phyloP scores from a whole-genome alignment of 768 basidiomycete genomes.

The Rhodotorula paludigena region DNA sequence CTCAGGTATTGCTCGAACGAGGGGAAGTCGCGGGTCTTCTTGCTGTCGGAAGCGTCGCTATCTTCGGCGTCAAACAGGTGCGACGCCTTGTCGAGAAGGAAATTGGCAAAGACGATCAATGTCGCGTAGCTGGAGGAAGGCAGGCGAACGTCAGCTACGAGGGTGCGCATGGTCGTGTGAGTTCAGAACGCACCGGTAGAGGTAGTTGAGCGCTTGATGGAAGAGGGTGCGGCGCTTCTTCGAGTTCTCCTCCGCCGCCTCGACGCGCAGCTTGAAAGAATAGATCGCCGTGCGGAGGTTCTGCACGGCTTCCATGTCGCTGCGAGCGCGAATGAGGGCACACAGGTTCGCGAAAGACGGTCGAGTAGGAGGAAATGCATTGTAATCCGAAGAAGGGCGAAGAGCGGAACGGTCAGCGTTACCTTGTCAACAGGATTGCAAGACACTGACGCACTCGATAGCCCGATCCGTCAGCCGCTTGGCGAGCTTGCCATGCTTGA shows the following conservation, averaged over 20 bases:
- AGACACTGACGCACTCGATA: conserved; percentile 63
- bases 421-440: no score
- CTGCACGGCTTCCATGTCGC: conserved; percentile 66
- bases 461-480: conserved; percentile 83
- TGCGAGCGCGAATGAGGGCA: background rate
- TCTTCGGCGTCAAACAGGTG: conserved; percentile 4
- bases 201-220: conserved; percentile 77
- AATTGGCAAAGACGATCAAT: conserved; percentile 90
- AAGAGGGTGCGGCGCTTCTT: conserved; percentile 69
- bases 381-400: no score
- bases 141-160: background rate
- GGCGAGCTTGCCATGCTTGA: conserved; percentile 73
- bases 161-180: background rate
- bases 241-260: conserved; percentile 72
- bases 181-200: conserved; percentile 52
- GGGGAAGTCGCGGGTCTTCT: conserved; percentile 33
- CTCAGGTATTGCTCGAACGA: conserved; percentile 38
- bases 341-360: no score
- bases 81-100: conserved; percentile 63
- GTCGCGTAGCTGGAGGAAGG: conserved; percentile 60
- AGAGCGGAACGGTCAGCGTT: no score
- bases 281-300: conserved; percentile 92
- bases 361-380: no score
- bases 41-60: background rate
- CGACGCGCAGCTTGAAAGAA: conserved; percentile 61